Conservation (phyloP, 2,329 filamentous ascomycete genomes). For the Graphilbum sp. region DNA sequence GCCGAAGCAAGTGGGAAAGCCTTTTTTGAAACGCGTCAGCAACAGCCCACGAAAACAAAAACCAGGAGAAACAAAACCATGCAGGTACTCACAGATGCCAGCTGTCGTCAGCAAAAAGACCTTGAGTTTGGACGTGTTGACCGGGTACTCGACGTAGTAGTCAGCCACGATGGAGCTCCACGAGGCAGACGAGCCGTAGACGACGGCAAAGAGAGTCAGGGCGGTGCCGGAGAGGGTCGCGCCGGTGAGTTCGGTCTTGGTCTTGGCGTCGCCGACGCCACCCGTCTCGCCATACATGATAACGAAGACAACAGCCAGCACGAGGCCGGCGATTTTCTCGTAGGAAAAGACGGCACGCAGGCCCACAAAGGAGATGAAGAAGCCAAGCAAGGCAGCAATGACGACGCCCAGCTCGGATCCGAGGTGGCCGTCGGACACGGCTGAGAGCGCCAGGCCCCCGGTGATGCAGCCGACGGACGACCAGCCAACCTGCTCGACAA, state of each 20-base stretch:
- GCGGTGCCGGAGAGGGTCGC: conserved; percentile 20
- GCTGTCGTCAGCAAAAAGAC: conserved; percentile 30
- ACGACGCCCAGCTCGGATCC: conserved; percentile 35
- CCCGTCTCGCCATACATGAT: conserved; percentile 31
- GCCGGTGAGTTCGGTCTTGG: conserved; percentile 18
- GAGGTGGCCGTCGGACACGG: conserved; percentile 26
- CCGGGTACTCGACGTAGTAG: conserved; percentile 30
- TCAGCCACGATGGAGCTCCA: conserved; percentile 30
- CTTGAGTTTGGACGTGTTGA: conserved; percentile 26
- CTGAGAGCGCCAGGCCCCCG: conserved; percentile 29
- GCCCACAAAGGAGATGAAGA: conserved; percentile 35
- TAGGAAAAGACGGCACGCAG: conserved; percentile 31
- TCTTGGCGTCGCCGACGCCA: conserved; percentile 21
- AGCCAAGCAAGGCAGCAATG: conserved; percentile 29
- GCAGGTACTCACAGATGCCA: conserved; percentile 20
- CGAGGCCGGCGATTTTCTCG: conserved; percentile 32
- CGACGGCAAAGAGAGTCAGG: conserved; percentile 25
- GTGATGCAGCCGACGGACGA: conserved; percentile 33
- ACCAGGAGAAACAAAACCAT: neutral
- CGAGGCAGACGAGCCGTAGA: conserved; percentile 31
- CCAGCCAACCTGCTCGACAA: conserved; percentile 33
- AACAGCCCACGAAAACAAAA: neutral
- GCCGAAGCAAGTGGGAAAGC: conserved; percentile 30
- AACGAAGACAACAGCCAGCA: conserved; percentile 29
- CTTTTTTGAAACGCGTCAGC: conserved; percentile 2